These are phyloP conservation scores for Mrakia gelida DNA, from an alignment of 768 basidiomycete genomes.

Conservation along the genomic window DNA sequence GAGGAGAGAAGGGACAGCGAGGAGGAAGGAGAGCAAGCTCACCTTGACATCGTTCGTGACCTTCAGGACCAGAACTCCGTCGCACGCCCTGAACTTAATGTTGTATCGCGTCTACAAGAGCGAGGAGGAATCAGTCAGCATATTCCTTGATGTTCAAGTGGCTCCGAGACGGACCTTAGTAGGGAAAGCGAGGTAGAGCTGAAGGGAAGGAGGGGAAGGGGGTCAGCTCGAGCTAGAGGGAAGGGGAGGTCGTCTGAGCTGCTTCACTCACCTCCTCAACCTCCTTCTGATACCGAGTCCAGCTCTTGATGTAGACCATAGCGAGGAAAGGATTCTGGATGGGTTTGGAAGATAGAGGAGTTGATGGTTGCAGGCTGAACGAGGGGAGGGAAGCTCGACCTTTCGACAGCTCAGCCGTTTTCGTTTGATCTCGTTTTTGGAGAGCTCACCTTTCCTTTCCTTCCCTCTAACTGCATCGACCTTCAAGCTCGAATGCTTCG, in stretches of 20 bases:
- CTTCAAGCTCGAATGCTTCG: constrained; percentile 12
- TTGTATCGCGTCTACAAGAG: constrained; percentile 70
- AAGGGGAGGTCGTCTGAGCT: background rate
- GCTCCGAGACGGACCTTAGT: constrained; percentile 4
- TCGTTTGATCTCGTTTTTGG: background rate
- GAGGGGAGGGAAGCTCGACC: too few relatives aligned
- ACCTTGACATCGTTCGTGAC: constrained; percentile 88
- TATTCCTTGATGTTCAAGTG: background rate
- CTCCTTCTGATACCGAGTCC: constrained; percentile 45
- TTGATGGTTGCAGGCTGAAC: background rate
- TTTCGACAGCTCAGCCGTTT: background rate
- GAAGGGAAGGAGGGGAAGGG: constrained; percentile 45
- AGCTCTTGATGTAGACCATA: constrained; percentile 45
- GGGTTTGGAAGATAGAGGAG: background rate
- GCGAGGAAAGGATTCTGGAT: background rate
- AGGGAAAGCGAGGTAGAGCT: constrained; percentile 58
- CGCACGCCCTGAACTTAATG: constrained; percentile 82
- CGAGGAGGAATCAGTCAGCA: constrained; percentile 19
- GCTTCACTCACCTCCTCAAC: constrained; percentile 7
- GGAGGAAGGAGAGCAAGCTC: constrained; percentile 42
- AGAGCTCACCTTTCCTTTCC: background rate
- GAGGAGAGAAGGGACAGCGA: background rate
- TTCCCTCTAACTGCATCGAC: background rate
- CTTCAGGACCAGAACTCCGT: constrained; percentile 85
- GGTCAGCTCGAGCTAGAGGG: background rate